Evolutionary conservation across 1,284 basidiomycete species (phyloP).

Genomic region (Malassezia obtusa): DNA sequence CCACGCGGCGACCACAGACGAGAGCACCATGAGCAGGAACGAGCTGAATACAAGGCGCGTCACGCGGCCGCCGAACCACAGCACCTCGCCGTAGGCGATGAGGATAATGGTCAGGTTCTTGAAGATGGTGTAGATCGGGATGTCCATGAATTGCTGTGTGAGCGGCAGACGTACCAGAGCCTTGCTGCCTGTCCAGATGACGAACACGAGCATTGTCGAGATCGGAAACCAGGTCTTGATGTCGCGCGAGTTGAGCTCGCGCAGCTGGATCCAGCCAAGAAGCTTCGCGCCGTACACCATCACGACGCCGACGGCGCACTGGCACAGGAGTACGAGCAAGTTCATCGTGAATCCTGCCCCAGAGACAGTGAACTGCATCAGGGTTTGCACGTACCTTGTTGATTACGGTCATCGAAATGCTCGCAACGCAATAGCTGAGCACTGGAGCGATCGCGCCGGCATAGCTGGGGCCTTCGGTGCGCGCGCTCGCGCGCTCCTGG

Average conservation of each 20-base stretch:
- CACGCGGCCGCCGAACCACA: constrained; percentile 89
- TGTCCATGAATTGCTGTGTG: constrained; percentile 40
- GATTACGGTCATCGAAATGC: constrained; percentile 93
- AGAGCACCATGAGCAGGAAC: constrained; percentile 90
- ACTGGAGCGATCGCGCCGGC: constrained; percentile 60
- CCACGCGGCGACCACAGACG: constrained; percentile 92
- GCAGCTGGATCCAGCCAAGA: constrained; percentile 74
- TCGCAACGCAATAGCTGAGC: constrained; percentile 80
- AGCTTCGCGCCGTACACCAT: constrained; percentile 69
- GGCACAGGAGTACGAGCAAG: constrained; percentile 82
- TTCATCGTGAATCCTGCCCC: constrained; percentile 92
- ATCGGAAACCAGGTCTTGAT: constrained; percentile 91
- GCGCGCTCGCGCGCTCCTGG: not conserved
- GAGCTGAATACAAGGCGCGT: constrained; percentile 77
- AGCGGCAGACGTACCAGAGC: constrained; percentile 62
- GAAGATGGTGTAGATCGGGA: constrained; percentile 65
- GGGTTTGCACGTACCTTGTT: constrained; percentile 58
- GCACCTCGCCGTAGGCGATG: constrained; percentile 92
- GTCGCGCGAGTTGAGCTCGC: constrained; percentile 72
- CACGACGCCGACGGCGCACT: constrained; percentile 64
- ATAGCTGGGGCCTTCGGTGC: not conserved
- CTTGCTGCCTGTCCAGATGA: constrained; percentile 97
- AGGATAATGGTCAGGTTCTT: constrained; percentile 98
- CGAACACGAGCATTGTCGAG: constrained; percentile 77
- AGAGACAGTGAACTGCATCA: constrained; percentile 71